Percentiles rank a stretch among this genome's conserved stretches.
These are phyloP conservation scores for Austropuccinia psidii DNA, from an alignment of 1,284 basidiomycete genomes.

Conservation along the genomic window DNA sequence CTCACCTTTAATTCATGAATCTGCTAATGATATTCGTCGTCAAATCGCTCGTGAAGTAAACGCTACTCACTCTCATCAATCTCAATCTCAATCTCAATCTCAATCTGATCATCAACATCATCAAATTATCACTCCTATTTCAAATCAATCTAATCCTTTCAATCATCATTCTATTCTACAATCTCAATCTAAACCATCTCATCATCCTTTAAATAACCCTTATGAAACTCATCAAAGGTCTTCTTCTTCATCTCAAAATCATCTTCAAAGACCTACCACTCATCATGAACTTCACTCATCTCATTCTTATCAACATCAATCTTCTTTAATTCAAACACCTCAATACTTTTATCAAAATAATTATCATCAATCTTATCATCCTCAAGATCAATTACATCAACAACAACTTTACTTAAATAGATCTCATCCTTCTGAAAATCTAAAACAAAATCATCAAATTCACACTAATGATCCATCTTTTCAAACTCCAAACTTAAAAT, in stretches of 20 bases:
- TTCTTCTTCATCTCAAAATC: no score
- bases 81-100: neutral
- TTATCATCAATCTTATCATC: no score
- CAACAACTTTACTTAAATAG: no score
- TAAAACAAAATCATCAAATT: no score
- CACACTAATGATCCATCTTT: no score
- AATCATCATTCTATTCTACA: neutral
- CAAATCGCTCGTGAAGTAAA: constrained; percentile 29
- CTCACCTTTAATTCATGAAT: constrained; percentile 25
- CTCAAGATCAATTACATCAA: no score
- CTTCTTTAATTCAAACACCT: no score
- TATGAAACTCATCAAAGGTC: neutral
- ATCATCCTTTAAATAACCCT: neutral
- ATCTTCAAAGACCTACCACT: no score
- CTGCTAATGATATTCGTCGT: constrained; percentile 23
- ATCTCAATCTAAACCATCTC: constrained; percentile 2
- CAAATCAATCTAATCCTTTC: neutral
- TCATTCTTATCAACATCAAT: no score
- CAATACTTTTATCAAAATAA: no score
- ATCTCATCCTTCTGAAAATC: no score
- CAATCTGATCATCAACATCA: neutral
- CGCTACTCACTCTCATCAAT: neutral
- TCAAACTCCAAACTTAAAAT: no score
- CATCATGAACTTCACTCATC: neutral
- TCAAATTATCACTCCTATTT: neutral